A percentile compares a stretch with the other conserved stretches of the same genome.
Evolutionary conservation across 2,329 filamentous ascomycete genomes (phyloP).

Genomic region (Knoxdaviesia capensis): DNA sequence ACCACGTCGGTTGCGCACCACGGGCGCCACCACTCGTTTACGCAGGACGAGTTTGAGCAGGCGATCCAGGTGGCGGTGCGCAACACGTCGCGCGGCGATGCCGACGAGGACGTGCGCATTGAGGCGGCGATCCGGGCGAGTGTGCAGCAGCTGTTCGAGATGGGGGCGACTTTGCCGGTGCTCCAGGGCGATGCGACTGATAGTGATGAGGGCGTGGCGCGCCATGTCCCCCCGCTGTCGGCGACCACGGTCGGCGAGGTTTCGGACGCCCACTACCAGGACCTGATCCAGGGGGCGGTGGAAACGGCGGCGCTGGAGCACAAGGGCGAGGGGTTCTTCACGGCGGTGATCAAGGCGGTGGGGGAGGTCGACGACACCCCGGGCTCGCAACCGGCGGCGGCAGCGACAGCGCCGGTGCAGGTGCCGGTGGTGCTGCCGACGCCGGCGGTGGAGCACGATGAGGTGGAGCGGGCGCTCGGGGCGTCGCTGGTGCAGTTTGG

Average conservation of each 20-base stretch:
- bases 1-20: too few species aligned
- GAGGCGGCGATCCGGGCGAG: constrained; percentile 58
- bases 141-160: constrained; percentile 30
- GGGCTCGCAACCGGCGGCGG: too few species aligned
- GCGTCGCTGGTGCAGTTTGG: constrained; percentile 24
- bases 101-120: constrained; percentile 47
- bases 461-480: constrained; percentile 25
- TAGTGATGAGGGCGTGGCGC: not conserved
- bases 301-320: too few species aligned
- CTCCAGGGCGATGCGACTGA: not conserved
- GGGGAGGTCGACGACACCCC: too few species aligned
- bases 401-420: too few species aligned
- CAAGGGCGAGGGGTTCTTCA: too few species aligned
- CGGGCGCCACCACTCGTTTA: constrained; percentile 5
- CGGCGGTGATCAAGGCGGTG: too few species aligned
- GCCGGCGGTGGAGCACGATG: constrained; percentile 18
- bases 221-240: too few species aligned
- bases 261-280: constrained; percentile 37
- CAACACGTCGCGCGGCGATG: constrained; percentile 49
- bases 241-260: constrained; percentile 22
- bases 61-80: constrained; percentile 51
- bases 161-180: constrained; percentile 5
- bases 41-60: constrained; percentile 45
- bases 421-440: not conserved
- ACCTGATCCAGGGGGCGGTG: constrained; percentile 26